Conservation (phyloP, 768 basidiomycete genomes). For the Leccinum aurantiacum region DNA sequence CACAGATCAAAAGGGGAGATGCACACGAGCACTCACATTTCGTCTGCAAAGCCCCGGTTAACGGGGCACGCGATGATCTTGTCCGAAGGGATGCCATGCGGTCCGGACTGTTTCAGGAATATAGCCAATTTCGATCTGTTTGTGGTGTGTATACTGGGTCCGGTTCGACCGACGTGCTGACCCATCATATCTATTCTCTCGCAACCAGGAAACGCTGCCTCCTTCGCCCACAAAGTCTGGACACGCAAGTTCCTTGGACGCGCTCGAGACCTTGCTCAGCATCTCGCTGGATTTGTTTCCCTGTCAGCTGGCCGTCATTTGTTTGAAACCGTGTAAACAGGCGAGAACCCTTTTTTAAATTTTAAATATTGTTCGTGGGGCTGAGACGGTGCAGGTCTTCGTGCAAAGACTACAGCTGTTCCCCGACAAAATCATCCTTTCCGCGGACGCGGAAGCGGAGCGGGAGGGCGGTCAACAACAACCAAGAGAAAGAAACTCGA, state of each 20-base stretch:
- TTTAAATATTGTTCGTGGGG: no score
- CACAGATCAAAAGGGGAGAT: no score
- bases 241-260: constrained; percentile 12
- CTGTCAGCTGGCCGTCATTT: constrained; percentile 50
- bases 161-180: not conserved
- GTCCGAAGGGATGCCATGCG: constrained; percentile 32
- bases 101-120: constrained; percentile 32
- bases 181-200: not conserved
- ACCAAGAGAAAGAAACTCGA: constrained; percentile 1
- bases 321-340: constrained; percentile 48
- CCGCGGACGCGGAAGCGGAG: constrained; percentile 11
- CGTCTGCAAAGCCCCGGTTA: no score
- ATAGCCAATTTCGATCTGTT: constrained; percentile 28
- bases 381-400: constrained; percentile 12
- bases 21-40: no score
- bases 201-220: constrained; percentile 23
- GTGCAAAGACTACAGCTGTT: constrained; percentile 21
- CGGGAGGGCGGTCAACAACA: not conserved
- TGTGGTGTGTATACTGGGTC: constrained; percentile 4
- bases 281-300: constrained; percentile 47
- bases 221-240: constrained; percentile 13
- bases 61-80: constrained; percentile 26
- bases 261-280: constrained; percentile 39
- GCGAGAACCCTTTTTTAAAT: constrained; percentile 22
- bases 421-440: constrained; percentile 18